These are phyloP conservation scores for Colletotrichum eleusines DNA, from an alignment of 2,329 filamentous ascomycete genomes.

Conservation along the genomic window DNA sequence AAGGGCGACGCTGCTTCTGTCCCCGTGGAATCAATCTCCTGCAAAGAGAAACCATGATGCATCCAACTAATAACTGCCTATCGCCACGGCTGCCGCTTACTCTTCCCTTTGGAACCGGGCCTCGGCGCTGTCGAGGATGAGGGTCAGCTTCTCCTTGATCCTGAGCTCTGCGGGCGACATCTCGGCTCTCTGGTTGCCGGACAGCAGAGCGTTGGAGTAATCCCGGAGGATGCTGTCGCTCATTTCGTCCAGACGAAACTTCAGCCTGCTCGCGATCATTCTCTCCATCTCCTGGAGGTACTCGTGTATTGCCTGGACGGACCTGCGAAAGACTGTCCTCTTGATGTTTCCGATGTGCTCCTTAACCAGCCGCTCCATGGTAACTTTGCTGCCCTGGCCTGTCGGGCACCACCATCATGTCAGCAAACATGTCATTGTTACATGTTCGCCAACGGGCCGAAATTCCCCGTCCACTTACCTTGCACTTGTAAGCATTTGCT, in stretches of 20 bases:
- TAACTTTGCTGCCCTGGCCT: neutral
- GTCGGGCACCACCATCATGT: neutral
- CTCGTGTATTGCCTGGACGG: neutral
- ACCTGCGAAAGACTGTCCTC: neutral
- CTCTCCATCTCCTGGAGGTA: neutral
- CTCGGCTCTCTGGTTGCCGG: neutral
- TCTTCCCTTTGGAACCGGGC: neutral
- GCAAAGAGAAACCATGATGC: no score
- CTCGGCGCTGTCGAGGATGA: neutral
- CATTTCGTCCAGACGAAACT: fast-evolving
- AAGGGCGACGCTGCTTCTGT: no score
- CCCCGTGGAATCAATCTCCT: neutral
- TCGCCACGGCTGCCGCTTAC: neutral
- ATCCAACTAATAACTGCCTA: no score
- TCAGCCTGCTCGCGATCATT: neutral
- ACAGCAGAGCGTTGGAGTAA: neutral
- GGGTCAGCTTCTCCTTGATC: neutral
- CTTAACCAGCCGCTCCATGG: neutral
- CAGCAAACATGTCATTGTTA: no score
- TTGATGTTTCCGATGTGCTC: neutral
- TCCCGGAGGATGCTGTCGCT: neutral
- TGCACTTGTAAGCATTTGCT: neutral
- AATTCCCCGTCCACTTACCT: neutral
- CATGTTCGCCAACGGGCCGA: no score
- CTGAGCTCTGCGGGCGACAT: fast-evolving